Conservation (phyloP, 129 eudicot species). For the Chrysanthemum makinoi region DNA sequence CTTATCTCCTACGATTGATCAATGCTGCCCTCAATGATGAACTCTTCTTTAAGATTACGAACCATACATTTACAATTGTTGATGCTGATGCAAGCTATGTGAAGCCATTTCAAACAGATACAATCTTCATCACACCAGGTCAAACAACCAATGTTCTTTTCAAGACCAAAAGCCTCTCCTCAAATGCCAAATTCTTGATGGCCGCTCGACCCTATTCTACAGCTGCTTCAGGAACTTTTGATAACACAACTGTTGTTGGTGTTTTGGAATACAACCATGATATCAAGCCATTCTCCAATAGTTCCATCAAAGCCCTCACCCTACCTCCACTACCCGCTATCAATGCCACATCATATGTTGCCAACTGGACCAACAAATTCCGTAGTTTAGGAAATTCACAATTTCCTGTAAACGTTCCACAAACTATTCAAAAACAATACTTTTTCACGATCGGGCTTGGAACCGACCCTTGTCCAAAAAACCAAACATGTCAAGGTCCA, state of each 20-base stretch:
- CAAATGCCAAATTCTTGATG: constrained; percentile 33
- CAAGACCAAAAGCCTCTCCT: constrained; percentile 32
- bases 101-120: constrained; percentile 40
- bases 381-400: too few relatives aligned
- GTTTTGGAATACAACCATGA: constrained; percentile 32
- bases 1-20: constrained; percentile 40
- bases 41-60: constrained; percentile 43
- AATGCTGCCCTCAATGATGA: constrained; percentile 46
- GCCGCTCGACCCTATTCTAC: constrained; percentile 45
- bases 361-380: too few relatives aligned
- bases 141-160: constrained; percentile 48
- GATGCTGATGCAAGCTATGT: constrained; percentile 45
- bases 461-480: constrained; percentile 33
- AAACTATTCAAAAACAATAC: constrained; percentile 16
- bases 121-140: constrained; percentile 37
- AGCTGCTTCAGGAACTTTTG: constrained; percentile 32
- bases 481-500: constrained; percentile 57
- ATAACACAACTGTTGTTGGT: constrained; percentile 43
- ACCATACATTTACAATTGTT: constrained; percentile 53
- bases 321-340: constrained; percentile 31
- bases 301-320: constrained; percentile 21
- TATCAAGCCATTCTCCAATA: not conserved
- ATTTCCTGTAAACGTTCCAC: too few relatives aligned
- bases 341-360: constrained; percentile 31
- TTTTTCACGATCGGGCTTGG: constrained; percentile 45